These are phyloP conservation scores for Rutstroemia sp. DNA, from an alignment of 2,329 filamentous ascomycete species.

Conservation along the genomic window DNA sequence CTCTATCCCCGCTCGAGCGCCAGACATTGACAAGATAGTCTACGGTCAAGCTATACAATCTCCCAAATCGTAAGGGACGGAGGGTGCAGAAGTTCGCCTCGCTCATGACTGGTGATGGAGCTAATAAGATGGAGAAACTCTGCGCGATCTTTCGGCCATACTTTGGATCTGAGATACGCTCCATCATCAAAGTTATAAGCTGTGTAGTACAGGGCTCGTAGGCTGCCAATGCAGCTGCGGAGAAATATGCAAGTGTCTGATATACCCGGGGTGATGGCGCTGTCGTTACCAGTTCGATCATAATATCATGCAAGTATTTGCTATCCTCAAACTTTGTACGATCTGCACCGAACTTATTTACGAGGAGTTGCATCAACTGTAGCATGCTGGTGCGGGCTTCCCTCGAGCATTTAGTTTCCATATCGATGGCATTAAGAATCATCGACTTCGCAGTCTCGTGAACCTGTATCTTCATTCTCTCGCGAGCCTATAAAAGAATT, in stretches of 20 bases:
- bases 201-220: conserved; percentile 14
- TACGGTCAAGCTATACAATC: conserved; percentile 16
- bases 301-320: conserved; percentile 11
- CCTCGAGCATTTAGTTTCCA: conserved; percentile 9
- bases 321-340: conserved; percentile 4
- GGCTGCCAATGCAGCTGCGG: conserved; percentile 21
- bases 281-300: conserved; percentile 12
- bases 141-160: conserved; percentile 20
- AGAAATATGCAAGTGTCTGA: conserved; percentile 24
- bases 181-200: conserved; percentile 21
- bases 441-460: conserved; percentile 19
- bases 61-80: conserved; percentile 21
- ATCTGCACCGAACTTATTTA: conserved; percentile 27
- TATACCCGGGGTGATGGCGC: conserved; percentile 11
- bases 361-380: conserved; percentile 22
- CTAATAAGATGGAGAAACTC: conserved; percentile 25
- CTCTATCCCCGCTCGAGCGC: conserved; percentile 4
- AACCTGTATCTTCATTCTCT: conserved; percentile 11
- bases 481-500: conserved; percentile 11
- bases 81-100: conserved; percentile 26
- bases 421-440: conserved; percentile 18
- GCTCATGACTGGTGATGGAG: conserved; percentile 21
- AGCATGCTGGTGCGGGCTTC: conserved; percentile 19
- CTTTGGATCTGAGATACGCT: conserved; percentile 13
- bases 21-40: conserved; percentile 15